Base-by-base conservation (phyloP, 2,329 filamentous ascomycete genomes). In the Ascochyta koolunga region DNA sequence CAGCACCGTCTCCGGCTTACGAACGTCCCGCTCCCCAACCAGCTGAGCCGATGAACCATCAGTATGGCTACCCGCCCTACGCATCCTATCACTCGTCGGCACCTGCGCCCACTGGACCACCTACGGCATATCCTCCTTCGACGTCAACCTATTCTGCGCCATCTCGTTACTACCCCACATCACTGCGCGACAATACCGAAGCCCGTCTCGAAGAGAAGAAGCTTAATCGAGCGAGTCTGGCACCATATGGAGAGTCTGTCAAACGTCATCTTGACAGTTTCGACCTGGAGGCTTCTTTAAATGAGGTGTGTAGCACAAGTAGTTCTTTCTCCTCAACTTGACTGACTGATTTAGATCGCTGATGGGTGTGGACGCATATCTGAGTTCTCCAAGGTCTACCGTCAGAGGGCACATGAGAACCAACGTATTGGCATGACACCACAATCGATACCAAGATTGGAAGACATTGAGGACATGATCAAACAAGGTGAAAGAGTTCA, bases 211-310 rank as follows among this genome's bases (percentile, higher is more conserved):
- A 75, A 62, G 73, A 69, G 54, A 76, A 65, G 70, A 74, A 73
- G 56, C 64, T 71, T 19, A 69, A 67, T 13, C 66, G 71, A 3
- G 54, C 67, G 7, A 71, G 63, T 37, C 59, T 72, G 13, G 71
- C 69, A 10, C 65, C 71, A 2, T 77, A 76, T 56, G 78, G 78
- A 24, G 77, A 80, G 42, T 79, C 75, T 10, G 81, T 87, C n/a
- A 88, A 88, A 67, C 79, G 85, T 33, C 85, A 88, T 70, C 73
- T 88, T 3, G 85, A 88, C 35, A 79, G 80, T 41, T 87, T 84
- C 58, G 86, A 88, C 67, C 71, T 87, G 22, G 85, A 80, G 59
- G 75, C 78, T 22, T 80, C 79, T 4, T 66, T 82, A 5, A 81
- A 79, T 43, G 79, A 82, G 67, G 79, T 80, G 68, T 47, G 73